Conservation (phyloP, 177 flowering plant genomes). For the Tripterygium wilfordii region DNA sequence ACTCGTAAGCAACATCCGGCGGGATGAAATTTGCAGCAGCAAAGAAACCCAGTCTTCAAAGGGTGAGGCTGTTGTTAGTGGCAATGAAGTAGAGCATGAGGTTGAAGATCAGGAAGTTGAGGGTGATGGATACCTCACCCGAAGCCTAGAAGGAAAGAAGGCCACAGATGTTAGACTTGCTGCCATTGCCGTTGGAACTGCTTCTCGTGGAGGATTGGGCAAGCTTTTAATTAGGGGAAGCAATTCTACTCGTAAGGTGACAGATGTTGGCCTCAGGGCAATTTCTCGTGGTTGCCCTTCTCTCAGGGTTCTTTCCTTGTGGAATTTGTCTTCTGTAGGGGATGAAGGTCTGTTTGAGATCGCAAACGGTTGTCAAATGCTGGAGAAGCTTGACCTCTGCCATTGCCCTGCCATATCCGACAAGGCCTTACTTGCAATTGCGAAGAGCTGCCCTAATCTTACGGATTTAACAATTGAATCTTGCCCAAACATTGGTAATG, state of each 20-base stretch:
- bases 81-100: slow-evolving; percentile 11
- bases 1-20: slow-evolving; percentile 55
- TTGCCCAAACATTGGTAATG: slow-evolving; percentile 68
- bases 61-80: slow-evolving; percentile 8
- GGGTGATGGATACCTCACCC: slow-evolving; percentile 57
- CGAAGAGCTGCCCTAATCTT: slow-evolving; percentile 66
- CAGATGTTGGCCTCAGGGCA: slow-evolving; percentile 59
- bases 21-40: slow-evolving; percentile 34
- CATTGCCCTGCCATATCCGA: slow-evolving; percentile 63
- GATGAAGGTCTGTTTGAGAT: slow-evolving; percentile 77
- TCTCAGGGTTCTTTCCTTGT: slow-evolving; percentile 66
- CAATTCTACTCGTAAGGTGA: slow-evolving; percentile 41
- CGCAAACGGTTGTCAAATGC: slow-evolving; percentile 59
- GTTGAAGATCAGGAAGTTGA: slow-evolving; percentile 26
- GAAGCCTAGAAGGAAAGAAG: slow-evolving; percentile 78
- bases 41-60: slow-evolving; percentile 7
- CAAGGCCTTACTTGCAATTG: slow-evolving; percentile 65
- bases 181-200: slow-evolving; percentile 74
- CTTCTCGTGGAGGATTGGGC: slow-evolving; percentile 67
- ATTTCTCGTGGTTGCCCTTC: slow-evolving; percentile 76
- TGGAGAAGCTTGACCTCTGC: slow-evolving; percentile 84
- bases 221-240: slow-evolving; percentile 63
- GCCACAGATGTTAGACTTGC: slow-evolving; percentile 86
- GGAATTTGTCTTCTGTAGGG: slow-evolving; percentile 57
- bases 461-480: slow-evolving; percentile 56